Evolutionary conservation across 208 protist genomes (phyloP).

Genomic region (Sergeia podlipaevii): DNA sequence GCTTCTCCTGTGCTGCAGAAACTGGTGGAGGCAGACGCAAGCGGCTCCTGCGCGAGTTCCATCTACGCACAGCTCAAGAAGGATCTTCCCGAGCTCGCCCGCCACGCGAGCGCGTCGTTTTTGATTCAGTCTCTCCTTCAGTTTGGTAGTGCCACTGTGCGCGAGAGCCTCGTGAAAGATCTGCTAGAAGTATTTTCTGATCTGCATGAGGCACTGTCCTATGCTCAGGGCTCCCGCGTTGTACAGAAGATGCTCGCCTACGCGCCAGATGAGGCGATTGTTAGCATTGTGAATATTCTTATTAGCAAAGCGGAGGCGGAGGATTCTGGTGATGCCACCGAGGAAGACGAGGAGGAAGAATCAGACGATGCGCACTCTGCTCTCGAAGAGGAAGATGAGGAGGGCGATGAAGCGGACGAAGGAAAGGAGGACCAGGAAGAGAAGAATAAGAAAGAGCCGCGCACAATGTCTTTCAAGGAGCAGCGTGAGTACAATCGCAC

Average conservation of each 20-base stretch:
- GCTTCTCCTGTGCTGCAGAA: constrained; percentile 82
- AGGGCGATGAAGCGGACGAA: constrained; percentile 19
- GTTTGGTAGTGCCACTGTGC: constrained; percentile 27
- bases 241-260: constrained; percentile 86
- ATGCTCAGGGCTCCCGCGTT: constrained; percentile 73
- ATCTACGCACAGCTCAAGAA: constrained; percentile 29
- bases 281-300: constrained; percentile 37
- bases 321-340: constrained; percentile 4
- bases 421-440: constrained; percentile 15
- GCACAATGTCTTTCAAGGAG: constrained; percentile 49
- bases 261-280: constrained; percentile 53
- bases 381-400: constrained; percentile 41
- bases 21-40: constrained; percentile 50
- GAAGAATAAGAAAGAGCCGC: constrained; percentile 11
- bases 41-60: constrained; percentile 6
- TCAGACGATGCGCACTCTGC: too few relatives aligned
- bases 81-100: constrained; percentile 40
- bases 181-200: constrained; percentile 36
- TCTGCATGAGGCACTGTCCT: constrained; percentile 46
- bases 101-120: constrained; percentile 55
- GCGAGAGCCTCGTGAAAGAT: constrained; percentile 34
- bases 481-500: constrained; percentile 58
- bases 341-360: constrained; percentile 25
- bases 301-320: constrained; percentile 25
- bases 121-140: constrained; percentile 75